Conservation (phyloP, 1,139 yeast species). For the Pneumocystis carinii region DNA sequence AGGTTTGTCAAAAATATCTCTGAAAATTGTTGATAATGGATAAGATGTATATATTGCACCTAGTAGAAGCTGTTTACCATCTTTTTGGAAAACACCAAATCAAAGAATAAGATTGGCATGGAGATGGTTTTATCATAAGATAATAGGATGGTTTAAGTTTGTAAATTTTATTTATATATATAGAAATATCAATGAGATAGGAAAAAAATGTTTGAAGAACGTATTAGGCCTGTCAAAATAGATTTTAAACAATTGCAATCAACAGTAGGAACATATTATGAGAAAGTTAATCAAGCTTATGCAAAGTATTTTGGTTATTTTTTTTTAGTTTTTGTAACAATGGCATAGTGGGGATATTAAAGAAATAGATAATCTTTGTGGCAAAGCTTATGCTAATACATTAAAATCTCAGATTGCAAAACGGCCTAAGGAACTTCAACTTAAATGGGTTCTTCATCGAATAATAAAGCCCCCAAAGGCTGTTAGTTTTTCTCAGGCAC, state of each 20-base stretch:
- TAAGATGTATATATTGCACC: slow-evolving; percentile 14
- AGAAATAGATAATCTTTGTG: not conserved
- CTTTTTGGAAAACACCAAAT: slow-evolving; percentile 4
- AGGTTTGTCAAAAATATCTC: not conserved
- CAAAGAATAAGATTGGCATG: not conserved
- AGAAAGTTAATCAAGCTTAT: slow-evolving; percentile 9
- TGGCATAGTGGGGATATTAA: not conserved
- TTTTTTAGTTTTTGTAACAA: not conserved
- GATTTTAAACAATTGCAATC: slow-evolving; percentile 6
- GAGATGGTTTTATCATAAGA: not conserved
- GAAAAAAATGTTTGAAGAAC: not conserved
- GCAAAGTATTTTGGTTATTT: slow-evolving; percentile 7
- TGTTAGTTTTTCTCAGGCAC: not conserved
- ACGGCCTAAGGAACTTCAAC: not conserved
- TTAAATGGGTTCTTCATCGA: not conserved
- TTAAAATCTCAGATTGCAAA: not conserved
- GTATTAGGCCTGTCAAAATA: not conserved
- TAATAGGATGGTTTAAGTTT: slow-evolving; percentile 3
- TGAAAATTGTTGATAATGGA: slow-evolving; percentile 2
- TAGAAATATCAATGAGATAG: not conserved
- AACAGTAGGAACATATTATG: slow-evolving; percentile 7
- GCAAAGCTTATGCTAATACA: not conserved
- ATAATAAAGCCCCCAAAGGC: not conserved
- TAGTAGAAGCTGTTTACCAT: slow-evolving; percentile 10
- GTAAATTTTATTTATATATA: slow-evolving; percentile 3